phyloP scores from a whole-genome alignment of 495 filamentous ascomycete species.

The Aspergillus asperescens region DNA sequence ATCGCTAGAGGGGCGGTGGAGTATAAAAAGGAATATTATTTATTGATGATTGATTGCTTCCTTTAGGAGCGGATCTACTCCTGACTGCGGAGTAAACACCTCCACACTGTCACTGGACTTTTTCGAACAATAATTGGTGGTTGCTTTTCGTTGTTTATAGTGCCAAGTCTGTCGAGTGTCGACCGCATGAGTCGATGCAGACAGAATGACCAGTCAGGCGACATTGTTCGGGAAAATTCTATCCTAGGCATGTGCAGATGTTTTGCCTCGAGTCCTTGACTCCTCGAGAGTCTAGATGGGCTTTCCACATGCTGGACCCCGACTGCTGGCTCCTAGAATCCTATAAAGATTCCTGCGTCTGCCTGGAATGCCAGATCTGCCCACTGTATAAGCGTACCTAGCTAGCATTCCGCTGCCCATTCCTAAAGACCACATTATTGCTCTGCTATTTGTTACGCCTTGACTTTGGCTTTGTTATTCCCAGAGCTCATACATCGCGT shows the following conservation, averaged over 20 bases:
- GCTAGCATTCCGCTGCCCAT: constrained; percentile 34
- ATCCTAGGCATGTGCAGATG: constrained; percentile 8
- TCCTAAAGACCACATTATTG: constrained; percentile 18
- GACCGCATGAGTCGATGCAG: constrained; percentile 7
- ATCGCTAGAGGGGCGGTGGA: not conserved
- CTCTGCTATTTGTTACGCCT: constrained; percentile 4
- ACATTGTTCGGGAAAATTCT: constrained; percentile 5
- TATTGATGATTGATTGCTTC: not conserved
- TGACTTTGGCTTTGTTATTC: constrained; percentile 12
- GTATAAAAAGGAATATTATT: constrained; percentile 1
- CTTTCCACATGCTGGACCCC: not conserved
- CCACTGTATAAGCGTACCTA: constrained; percentile 27
- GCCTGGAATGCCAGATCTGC: constrained; percentile 20
- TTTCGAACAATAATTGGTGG: not conserved
- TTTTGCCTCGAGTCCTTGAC: constrained; percentile 5
- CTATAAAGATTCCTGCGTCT: constrained; percentile 12
- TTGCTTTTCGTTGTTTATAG: constrained; percentile 3
- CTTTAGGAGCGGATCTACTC: not conserved
- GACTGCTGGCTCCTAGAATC: not conserved
- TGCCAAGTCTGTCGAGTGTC: constrained; percentile 9
- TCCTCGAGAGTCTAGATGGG: constrained; percentile 11
- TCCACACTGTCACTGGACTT: not conserved
- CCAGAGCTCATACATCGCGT: not conserved
- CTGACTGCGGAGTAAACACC: not conserved
- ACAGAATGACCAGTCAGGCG: constrained; percentile 22